Evolutionary conservation across 2,329 filamentous ascomycete species (phyloP), one percentile per base, ranked within the genome.

Genomic region (Tolypocladium sp.): DNA sequence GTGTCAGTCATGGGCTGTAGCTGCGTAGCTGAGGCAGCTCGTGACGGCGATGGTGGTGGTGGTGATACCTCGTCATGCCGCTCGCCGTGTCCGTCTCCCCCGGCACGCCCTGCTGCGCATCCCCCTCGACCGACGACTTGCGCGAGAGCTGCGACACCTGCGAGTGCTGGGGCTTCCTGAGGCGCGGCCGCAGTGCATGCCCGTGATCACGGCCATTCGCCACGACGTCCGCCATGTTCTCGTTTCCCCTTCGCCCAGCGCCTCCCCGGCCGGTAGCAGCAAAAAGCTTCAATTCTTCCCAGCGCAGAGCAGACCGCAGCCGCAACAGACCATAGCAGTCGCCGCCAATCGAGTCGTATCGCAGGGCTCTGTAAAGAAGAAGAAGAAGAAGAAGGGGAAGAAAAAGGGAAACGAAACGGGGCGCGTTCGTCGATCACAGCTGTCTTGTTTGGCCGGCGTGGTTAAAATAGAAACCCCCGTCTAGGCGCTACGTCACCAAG

Each of bases 101-200:
- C 8, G 62, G 49, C 52, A 68, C 65, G 3, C 66, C 58, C 30
- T 77, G 70, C 20, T 71, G 66, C 57, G 70, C 71, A 58, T 76
- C 71, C 58, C 60, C 67, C n/a, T 71, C 66, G 25, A 69, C 65
- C 12, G 75, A 75, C 13, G 68, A 66, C 57, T 67, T 68, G 54
- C 71, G 73, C 61, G 75, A 76, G 52, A 77, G 68, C 57, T 76
- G 74, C 3, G 74, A 71, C n/a, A 80, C 69, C 64, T 80, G 79
- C 2, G 76, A 69, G 59, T 81, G 79, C 61, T 77, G 71, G 0
- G 78, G 76, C 63, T 82, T 82, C 62, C 77, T 76, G 30, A 79
- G 77, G 12, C 81, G 75, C 20, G 81, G 78, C 7, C 80, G 78
- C 58, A 81, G 66, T 57, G 81, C 71, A 61, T 77, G 70, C 57